Evolutionary conservation across 768 basidiomycete genomes (phyloP), one percentile per base, ranked within the genome.

Genomic region (Boletus subparvulus): DNA sequence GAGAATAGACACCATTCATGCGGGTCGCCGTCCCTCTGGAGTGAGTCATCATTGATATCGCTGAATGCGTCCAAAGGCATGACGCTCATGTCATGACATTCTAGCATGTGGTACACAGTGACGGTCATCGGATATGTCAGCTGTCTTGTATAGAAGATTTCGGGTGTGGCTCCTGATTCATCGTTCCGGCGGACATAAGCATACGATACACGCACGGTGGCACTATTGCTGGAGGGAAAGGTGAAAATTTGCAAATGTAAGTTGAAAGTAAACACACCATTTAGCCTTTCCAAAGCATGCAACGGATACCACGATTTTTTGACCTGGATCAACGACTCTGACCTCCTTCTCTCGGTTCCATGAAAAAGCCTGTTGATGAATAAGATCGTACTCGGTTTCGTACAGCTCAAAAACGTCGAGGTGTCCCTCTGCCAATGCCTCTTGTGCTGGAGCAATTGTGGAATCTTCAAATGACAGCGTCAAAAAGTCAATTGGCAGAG

Each of bases 101-200:
- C 92, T 30, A 98, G 83, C 79, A 95, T 95, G 62, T 92, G 91
- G 69, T 98, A 97, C 13, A 98, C 97, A 4, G 95, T 96, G 56
- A 97, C 90, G 65, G 90, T 80, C 60, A 98, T 80, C 6, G 95
- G 94, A 67, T 93, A 93, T 32, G 87, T 83, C 50, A 98, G 72
- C 65, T 92, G 93, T 26, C 97, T 88, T 28, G 92, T 86, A 67
- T 94, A 83, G 71, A 98, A 96, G 41, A 84, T 72, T 47, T 83
- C 78, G 1, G 76, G 65, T 1, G 74, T 69, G 21, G 72, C 60
- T 21, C 68, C 63, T 30, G 69, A 55, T 32, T 64, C 60, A 61
- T 66, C 60, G 64, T 70, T 52, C 36, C 83, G 83, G 52, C 83
- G 78, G 36, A 87, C 75, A 66, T 83, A 78, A 6, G 90, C 86